Evolutionary conservation across 2,329 filamentous ascomycete species (phyloP).

Genomic region (Cryphonectria naterciae): DNA sequence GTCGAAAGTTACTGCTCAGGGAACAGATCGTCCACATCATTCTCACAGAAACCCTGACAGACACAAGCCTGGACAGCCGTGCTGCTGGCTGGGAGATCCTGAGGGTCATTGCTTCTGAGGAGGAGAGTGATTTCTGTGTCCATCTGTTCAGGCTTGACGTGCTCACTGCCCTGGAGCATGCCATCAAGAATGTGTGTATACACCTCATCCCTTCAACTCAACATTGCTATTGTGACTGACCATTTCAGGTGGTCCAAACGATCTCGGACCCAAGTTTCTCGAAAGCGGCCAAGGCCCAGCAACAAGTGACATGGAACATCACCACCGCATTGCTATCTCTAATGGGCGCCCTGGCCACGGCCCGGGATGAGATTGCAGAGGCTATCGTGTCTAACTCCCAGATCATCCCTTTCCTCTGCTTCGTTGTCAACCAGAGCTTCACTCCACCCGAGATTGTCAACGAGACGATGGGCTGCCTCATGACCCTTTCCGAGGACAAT

Average conservation of each 20-base stretch:
- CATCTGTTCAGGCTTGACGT: constrained; percentile 67
- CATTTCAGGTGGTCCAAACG: constrained; percentile 30
- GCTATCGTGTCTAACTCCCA: constrained; percentile 54
- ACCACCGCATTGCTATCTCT: constrained; percentile 58
- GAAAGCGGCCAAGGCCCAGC: constrained; percentile 57
- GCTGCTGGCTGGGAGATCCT: constrained; percentile 72
- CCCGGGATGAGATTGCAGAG: constrained; percentile 63
- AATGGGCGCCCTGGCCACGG: constrained; percentile 58
- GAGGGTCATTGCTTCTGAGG: constrained; percentile 62
- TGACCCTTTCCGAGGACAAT: constrained; percentile 65
- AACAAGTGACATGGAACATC: constrained; percentile 58
- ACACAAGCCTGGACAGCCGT: constrained; percentile 64
- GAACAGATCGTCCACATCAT: constrained; percentile 69
- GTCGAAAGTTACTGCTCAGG: constrained; percentile 66
- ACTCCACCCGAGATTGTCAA: constrained; percentile 49
- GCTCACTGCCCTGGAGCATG: constrained; percentile 55
- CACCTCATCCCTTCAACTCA: not conserved
- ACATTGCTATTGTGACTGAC: not conserved
- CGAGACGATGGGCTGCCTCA: constrained; percentile 58
- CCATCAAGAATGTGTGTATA: constrained; percentile 23
- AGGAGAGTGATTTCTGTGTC: constrained; percentile 69
- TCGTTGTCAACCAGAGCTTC: constrained; percentile 48
- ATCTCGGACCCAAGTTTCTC: constrained; percentile 47
- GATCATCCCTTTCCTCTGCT: constrained; percentile 59
- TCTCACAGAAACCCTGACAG: constrained; percentile 66